Base-by-base conservation (phyloP, 495 filamentous ascomycete species). In the Xylaria telfairii region DNA sequence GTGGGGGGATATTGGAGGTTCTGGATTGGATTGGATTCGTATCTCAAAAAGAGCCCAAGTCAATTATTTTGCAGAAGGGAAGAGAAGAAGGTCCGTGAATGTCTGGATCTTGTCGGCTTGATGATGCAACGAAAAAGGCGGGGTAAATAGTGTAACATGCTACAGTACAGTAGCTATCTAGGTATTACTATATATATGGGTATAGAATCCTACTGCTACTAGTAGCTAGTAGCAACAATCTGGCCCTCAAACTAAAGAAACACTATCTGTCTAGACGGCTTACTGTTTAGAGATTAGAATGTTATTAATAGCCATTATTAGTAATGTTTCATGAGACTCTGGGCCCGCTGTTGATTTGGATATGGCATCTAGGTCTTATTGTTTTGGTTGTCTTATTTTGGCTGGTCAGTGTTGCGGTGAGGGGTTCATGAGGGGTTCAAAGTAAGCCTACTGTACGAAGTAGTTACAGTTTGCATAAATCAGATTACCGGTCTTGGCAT, bases 61-160 rank as follows among this genome's bases (percentile, higher is more conserved):
- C 44, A 37, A 42, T n/a, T 34, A 6, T 49, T 34, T 5, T 13
- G 30, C 21, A 54, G 37, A 24, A 44, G n/a, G n/a, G n/a, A n/a
- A n/a, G n/a, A 47, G 34, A 69, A 17, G 32, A n/a, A 3, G 21
- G n/a, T n/a, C 26, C 46, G 44, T 57, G 24, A 51, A 37, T 12
- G 62, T 51, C 44, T 37, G 13, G 46, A 28, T 66, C 19, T 51
- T 49, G 32, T 30, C 26, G 42, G 42, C 67, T 61, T 57, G 42
- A 19, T 69, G 44, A 26, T 51, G n/a, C 26, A 7, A 61, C 42
- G 21, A 24, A 26, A n/a, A 70, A 65, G 61, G 68, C 60, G 60
- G 68, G 68, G 68, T 65, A 65, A 42, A 39, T 21, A 42, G n/a
- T 41, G 7, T 44, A 21, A 15, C 62, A 47, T 34, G 7, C 39